Conservation (phyloP, 306 rosid genomes). For the Casuarina equisetifolia region DNA sequence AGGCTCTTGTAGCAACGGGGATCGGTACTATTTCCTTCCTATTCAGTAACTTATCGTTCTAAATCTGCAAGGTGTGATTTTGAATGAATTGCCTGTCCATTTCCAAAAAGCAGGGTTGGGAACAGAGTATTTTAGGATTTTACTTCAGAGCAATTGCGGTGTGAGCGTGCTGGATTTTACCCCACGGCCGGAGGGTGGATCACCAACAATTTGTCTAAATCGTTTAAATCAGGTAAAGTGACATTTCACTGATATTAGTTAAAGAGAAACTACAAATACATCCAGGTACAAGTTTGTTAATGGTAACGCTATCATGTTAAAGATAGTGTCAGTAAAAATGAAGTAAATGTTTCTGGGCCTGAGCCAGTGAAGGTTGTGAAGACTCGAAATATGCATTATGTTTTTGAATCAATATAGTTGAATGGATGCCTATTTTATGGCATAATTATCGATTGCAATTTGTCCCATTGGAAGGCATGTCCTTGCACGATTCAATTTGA, state of each 20-base stretch:
- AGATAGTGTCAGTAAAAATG: neutral
- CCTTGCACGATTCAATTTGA: no score
- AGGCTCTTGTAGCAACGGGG: conserved; percentile 95
- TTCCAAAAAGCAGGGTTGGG: conserved; percentile 59
- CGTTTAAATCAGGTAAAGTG: conserved; percentile 81
- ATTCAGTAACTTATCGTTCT: conserved; percentile 14
- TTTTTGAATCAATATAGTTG: neutral
- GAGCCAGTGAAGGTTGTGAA: neutral
- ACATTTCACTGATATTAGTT: conserved; percentile 1
- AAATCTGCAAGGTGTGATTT: conserved; percentile 16
- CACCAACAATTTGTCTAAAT: conserved; percentile 76
- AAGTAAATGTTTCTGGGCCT: neutral
- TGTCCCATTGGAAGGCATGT: neutral
- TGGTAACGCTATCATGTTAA: neutral
- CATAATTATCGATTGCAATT: neutral
- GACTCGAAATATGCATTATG: neutral
- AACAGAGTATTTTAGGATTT: conserved; percentile 73
- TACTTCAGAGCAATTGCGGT: conserved; percentile 96
- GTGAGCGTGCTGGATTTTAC: conserved; percentile 87
- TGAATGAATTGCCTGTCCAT: conserved; percentile 11
- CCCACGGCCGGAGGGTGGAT: conserved; percentile 66
- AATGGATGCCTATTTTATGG: neutral
- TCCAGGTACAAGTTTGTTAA: no score
- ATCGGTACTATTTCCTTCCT: conserved; percentile 59
- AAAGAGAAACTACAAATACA: neutral